Percentiles rank a stretch among this genome's conserved stretches.
These are phyloP conservation scores for Fragaria iinumae DNA, from an alignment of 306 rosid species.

Conservation along the genomic window DNA sequence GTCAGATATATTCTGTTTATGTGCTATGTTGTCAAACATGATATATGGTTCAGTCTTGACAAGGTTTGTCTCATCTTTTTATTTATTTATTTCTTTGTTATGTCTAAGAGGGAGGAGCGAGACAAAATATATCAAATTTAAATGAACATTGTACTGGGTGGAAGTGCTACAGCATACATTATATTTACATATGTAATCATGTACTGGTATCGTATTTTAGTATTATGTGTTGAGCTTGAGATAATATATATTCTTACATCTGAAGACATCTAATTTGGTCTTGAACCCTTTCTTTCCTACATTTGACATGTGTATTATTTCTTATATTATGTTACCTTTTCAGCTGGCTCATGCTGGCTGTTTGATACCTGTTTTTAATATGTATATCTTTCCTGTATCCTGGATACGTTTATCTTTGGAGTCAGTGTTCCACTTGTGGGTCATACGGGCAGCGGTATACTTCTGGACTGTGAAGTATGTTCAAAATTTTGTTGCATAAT, in stretches of 20 bases:
- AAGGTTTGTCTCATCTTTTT: constrained; percentile 51
- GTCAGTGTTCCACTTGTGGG: constrained; percentile 12
- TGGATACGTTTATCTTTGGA: neutral
- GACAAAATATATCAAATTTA: neutral
- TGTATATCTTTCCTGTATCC: neutral
- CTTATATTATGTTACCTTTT: neutral
- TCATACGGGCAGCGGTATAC: neutral
- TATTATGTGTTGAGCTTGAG: neutral
- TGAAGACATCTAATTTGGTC: neutral
- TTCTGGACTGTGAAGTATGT: neutral
- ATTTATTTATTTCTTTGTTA: constrained; percentile 8
- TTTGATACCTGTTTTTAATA: neutral
- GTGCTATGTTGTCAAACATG: constrained; percentile 71
- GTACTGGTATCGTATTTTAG: neutral
- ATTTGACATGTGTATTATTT: neutral
- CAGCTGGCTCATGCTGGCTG: neutral
- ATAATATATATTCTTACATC: neutral
- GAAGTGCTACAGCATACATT: neutral
- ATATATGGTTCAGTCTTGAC: constrained; percentile 47
- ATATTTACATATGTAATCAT: neutral
- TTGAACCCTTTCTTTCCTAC: neutral
- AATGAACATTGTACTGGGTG: neutral
- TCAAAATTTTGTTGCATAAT: neutral
- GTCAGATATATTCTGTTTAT: constrained; percentile 56
- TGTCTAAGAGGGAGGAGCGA: neutral